Conservation (phyloP, 2,329 filamentous ascomycete species). For the Diplocarpon rosae region DNA sequence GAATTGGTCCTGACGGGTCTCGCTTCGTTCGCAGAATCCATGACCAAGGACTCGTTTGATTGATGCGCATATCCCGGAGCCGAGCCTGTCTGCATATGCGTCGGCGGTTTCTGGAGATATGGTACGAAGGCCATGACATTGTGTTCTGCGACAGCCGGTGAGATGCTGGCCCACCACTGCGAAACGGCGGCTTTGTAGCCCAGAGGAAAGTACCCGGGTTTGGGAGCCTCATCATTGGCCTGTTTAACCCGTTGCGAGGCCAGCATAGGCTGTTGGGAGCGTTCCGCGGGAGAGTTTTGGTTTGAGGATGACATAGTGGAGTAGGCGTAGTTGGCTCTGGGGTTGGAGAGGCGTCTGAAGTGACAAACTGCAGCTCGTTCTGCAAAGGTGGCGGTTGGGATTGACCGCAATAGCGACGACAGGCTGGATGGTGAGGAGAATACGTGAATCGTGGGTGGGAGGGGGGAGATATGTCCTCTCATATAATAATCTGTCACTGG, state of each 20-base stretch:
- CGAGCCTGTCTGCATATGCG: conserved; percentile 41
- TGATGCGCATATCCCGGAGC: conserved; percentile 34
- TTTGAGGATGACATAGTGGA: conserved; percentile 26
- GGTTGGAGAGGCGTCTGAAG: conserved; percentile 21
- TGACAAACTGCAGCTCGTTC: conserved; percentile 18
- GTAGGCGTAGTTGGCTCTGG: conserved; percentile 18
- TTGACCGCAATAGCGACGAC: conserved; percentile 27
- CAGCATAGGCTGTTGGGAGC: conserved; percentile 35
- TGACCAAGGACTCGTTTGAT: conserved; percentile 29
- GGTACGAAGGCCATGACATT: conserved; percentile 80
- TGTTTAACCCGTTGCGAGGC: conserved; percentile 36
- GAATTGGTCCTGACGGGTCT: conserved; percentile 32
- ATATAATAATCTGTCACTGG: conserved; percentile 2
- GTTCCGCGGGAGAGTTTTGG: conserved; percentile 26
- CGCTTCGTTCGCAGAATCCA: conserved; percentile 30
- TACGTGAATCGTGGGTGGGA: conserved; percentile 19
- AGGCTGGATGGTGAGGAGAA: conserved; percentile 27
- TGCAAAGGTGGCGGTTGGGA: conserved; percentile 20
- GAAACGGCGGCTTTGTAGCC: conserved; percentile 84
- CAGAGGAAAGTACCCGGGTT: conserved; percentile 59
- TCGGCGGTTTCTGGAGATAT: conserved; percentile 61
- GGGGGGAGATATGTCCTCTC: conserved; percentile 22
- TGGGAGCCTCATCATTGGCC: conserved; percentile 18
- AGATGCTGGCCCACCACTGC: conserved; percentile 90
- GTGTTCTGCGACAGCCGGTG: conserved; percentile 75